Evolutionary conservation across 2,329 filamentous ascomycete species (phyloP).

Genomic region (Fusarium abutilonis): DNA sequence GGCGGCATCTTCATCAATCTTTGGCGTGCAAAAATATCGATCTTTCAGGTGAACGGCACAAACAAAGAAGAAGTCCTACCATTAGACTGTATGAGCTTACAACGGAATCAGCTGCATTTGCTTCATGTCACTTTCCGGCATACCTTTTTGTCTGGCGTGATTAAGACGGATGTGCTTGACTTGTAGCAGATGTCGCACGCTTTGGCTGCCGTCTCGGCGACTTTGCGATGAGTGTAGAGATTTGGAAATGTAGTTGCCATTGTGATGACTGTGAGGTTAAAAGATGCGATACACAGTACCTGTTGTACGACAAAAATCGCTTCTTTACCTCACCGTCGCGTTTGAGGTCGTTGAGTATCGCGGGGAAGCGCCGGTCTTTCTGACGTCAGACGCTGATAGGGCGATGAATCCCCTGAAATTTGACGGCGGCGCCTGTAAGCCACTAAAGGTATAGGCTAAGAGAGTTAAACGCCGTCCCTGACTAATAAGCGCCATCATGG

Average conservation of each 20-base stretch:
- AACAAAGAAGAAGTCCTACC: conserved; percentile 86
- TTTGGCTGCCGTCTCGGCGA: conserved; percentile 84
- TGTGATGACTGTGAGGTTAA: neutral
- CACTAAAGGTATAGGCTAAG: conserved; percentile 14
- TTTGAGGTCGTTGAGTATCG: conserved; percentile 20
- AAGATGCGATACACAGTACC: neutral
- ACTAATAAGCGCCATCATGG: conserved; percentile 41
- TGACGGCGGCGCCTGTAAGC: conserved; percentile 23
- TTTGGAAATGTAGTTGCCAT: conserved; percentile 72
- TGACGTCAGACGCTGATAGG: conserved; percentile 36
- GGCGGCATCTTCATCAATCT: conserved; percentile 73
- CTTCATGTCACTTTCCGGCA: conserved; percentile 13
- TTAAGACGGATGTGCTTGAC: conserved; percentile 84
- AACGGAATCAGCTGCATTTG: conserved; percentile 14
- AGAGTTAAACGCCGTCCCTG: conserved; percentile 21
- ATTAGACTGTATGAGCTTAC: conserved; percentile 21
- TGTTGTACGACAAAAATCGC: conserved; percentile 1
- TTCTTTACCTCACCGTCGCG: conserved; percentile 5
- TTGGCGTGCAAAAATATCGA: conserved; percentile 78
- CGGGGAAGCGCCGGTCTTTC: conserved; percentile 21
- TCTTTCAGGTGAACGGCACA: conserved; percentile 87
- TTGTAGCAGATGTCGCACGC: conserved; percentile 94
- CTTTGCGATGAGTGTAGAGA: conserved; percentile 83
- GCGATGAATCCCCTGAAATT: conserved; percentile 16
- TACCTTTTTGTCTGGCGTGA: conserved; percentile 90